A percentile compares a stretch with the other conserved stretches of the same genome.
phyloP scores from a whole-genome alignment of 768 basidiomycete genomes.

The Omphalotus guepiniiformis region DNA sequence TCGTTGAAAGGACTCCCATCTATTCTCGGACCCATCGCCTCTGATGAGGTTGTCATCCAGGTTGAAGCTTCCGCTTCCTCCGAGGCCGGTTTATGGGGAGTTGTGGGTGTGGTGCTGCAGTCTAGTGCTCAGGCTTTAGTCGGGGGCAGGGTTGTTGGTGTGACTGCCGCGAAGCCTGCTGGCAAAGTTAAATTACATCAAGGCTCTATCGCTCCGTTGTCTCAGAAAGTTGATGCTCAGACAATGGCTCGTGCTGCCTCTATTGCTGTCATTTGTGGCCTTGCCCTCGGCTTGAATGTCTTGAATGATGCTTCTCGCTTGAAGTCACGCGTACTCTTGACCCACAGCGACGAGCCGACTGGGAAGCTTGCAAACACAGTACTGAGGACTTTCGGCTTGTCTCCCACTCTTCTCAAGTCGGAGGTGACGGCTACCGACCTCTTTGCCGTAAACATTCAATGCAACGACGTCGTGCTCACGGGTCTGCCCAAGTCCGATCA shows the following conservation, averaged over 20 bases:
- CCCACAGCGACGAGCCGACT: neutral
- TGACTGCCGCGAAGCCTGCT: neutral
- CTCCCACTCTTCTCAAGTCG: neutral
- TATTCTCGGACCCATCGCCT: neutral
- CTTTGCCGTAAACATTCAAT: neutral
- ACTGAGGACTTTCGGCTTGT: neutral
- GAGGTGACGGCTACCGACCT: neutral
- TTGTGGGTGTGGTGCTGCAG: neutral
- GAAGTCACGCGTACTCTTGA: neutral
- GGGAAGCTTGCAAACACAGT: neutral
- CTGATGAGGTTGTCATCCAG: neutral
- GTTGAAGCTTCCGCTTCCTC: neutral
- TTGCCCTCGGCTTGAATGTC: neutral
- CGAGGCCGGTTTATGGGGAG: neutral
- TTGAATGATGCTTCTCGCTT: neutral
- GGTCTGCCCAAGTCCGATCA: neutral
- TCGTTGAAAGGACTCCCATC: neutral
- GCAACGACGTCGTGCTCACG: neutral
- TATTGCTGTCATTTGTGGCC: neutral
- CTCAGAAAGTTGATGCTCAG: neutral
- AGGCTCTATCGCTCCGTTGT: neutral
- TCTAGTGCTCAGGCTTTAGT: neutral
- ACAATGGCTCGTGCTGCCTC: neutral
- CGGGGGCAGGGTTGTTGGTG: neutral
- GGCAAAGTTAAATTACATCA: neutral